These are phyloP conservation scores for Populus hybrid DNA, from an alignment of 441 rosid genomes.

Conservation along the genomic window DNA sequence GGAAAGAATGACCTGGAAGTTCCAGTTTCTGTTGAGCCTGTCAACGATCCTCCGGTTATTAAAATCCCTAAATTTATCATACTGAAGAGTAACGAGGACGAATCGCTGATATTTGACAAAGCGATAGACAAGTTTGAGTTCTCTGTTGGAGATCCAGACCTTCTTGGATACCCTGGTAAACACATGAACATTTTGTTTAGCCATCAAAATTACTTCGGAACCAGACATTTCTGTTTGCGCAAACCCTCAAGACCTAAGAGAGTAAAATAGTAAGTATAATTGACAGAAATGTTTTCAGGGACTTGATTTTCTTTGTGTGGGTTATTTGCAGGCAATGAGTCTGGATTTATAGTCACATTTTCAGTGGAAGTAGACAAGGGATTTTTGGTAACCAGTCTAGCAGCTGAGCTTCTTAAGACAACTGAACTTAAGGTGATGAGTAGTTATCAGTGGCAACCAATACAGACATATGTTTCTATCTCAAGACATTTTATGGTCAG, in stretches of 20 bases:
- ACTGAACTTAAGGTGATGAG: conserved; percentile 73
- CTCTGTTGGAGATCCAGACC: conserved; percentile 78
- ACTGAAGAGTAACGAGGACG: conserved; percentile 38
- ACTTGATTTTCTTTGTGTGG: background rate
- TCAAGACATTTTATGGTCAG: conserved; percentile 62
- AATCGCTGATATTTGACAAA: conserved; percentile 48
- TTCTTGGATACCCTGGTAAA: conserved; percentile 63
- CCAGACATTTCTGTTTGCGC: background rate
- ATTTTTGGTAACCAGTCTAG: conserved; percentile 51
- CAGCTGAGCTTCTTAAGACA: conserved; percentile 59
- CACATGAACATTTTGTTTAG: background rate
- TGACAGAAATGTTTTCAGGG: background rate
- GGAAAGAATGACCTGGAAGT: conserved; percentile 62
- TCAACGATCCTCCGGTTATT: conserved; percentile 79
- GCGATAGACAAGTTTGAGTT: conserved; percentile 54
- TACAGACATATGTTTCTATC: conserved; percentile 76
- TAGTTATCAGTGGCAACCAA: conserved; percentile 69
- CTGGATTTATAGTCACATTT: conserved; percentile 51
- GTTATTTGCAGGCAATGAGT: conserved; percentile 48
- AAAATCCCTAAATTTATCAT: conserved; percentile 48
- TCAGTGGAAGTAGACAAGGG: conserved; percentile 81
- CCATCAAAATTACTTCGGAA: background rate
- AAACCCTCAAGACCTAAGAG: background rate
- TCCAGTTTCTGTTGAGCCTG: conserved; percentile 55
- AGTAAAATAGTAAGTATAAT: background rate